A percentile compares a stretch with the other conserved stretches of the same genome.
These are phyloP conservation scores for Avicennia marina DNA, from an alignment of 257 asterid species.

Conservation along the genomic window DNA sequence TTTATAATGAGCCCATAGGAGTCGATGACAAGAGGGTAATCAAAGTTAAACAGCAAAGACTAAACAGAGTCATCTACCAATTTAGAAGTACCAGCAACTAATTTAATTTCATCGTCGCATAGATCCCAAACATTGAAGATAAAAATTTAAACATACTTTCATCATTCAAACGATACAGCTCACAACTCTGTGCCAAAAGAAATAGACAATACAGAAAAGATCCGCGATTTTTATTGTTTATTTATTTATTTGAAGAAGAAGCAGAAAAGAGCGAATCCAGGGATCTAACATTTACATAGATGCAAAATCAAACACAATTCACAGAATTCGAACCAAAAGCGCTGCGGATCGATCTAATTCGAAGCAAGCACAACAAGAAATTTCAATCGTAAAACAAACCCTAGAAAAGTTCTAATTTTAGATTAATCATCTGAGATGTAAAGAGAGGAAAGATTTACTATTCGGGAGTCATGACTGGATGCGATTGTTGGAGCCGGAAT, in stretches of 20 bases:
- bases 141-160: background rate
- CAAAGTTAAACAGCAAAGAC: too few species aligned
- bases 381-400: background rate
- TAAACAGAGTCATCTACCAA: background rate
- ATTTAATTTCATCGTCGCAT: background rate
- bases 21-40: too few species aligned
- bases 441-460: conserved; percentile 25
- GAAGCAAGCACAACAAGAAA: background rate
- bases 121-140: background rate
- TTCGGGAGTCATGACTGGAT: conserved; percentile 34
- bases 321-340: conserved; percentile 1
- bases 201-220: too few species aligned
- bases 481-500: conserved; percentile 10
- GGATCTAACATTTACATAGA: conserved; percentile 16
- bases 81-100: background rate
- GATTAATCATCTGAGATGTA: background rate
- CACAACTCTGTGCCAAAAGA: background rate
- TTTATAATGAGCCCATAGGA: background rate
- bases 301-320: conserved; percentile 2
- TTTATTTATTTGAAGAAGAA: background rate
- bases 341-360: conserved; percentile 12
- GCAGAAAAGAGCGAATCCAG: background rate
- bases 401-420: background rate
- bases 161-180: background rate
- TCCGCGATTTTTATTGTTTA: too few species aligned